Percentiles rank a stretch among this genome's conserved stretches.
These are phyloP conservation scores for Polyporus arcularius DNA, from an alignment of 768 basidiomycete species.

Conservation along the genomic window DNA sequence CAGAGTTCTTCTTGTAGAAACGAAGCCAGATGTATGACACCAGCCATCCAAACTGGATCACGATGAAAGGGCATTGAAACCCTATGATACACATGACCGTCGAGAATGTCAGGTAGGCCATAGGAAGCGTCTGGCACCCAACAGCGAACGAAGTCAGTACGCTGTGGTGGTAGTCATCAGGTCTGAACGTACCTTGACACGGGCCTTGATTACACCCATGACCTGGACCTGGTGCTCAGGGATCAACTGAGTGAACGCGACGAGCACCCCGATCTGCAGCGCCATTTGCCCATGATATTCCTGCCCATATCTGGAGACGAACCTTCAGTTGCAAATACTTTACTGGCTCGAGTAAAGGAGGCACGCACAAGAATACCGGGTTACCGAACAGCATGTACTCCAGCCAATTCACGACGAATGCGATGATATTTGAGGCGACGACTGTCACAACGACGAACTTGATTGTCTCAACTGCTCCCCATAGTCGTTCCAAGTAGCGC, in stretches of 20 bases:
- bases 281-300: slow-evolving; percentile 92
- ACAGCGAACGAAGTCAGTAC: background rate
- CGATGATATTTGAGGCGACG: slow-evolving; percentile 84
- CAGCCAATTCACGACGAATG: slow-evolving; percentile 86
- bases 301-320: slow-evolving; percentile 74
- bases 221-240: slow-evolving; percentile 98
- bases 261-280: slow-evolving; percentile 83
- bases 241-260: slow-evolving; percentile 97
- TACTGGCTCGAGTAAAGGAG: slow-evolving; percentile 3
- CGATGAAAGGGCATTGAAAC: slow-evolving; percentile 85
- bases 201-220: slow-evolving; percentile 77
- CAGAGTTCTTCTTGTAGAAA: slow-evolving; percentile 89
- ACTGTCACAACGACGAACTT: slow-evolving; percentile 85
- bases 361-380: slow-evolving; percentile 78
- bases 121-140: slow-evolving; percentile 76
- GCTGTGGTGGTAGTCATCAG: background rate
- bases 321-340: background rate
- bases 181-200: slow-evolving; percentile 73
- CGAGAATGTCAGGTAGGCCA: slow-evolving; percentile 90
- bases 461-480: slow-evolving; percentile 84
- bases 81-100: slow-evolving; percentile 82
- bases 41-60: slow-evolving; percentile 99
- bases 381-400: slow-evolving; percentile 72
- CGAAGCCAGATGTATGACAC: slow-evolving; percentile 94
- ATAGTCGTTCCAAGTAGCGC: slow-evolving; percentile 91